Conservation (phyloP, 192 early-diverging fungal species). For the Coemansia sp. region DNA sequence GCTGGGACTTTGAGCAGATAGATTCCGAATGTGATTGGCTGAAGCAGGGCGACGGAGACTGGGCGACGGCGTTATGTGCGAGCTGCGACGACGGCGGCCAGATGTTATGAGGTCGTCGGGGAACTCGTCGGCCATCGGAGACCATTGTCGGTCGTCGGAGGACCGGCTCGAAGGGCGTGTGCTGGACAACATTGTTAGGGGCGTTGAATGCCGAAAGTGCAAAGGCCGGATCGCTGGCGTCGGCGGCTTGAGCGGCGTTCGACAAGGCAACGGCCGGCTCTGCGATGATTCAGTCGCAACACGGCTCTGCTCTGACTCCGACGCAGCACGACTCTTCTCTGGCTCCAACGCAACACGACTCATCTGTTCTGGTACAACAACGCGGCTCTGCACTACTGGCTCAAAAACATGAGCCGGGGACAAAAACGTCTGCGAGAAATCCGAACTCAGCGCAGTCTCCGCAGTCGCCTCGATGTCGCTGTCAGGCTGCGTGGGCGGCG, state of each 20-base stretch:
- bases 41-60: neutral
- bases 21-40: constrained; percentile 3
- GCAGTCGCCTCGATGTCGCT: constrained; percentile 1
- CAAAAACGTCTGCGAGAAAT: constrained; percentile 38
- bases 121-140: neutral
- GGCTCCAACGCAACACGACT: neutral
- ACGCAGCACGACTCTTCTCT: neutral
- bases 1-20: neutral
- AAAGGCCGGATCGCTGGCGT: constrained; percentile 1
- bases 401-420: constrained; percentile 1
- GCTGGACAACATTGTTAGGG: neutral
- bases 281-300: neutral
- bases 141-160: neutral
- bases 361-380: too few species aligned
- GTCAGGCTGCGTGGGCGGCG: constrained; percentile 31
- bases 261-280: too few species aligned
- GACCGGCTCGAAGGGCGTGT: neutral
- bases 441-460: constrained; percentile 22
- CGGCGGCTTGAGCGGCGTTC: constrained; percentile 3
- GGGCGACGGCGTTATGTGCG: neutral
- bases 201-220: constrained; percentile 13
- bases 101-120: neutral
- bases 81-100: constrained; percentile 7
- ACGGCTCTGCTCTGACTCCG: neutral
- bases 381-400: neutral